A percentile compares a stretch with the other conserved stretches of the same genome.
Evolutionary conservation across 345 rosid species (phyloP).

Genomic region (Citrus sinensis): DVS_A1.0 CM039161.1:20373001-20373500

Average conservation of each 20-base stretch:
- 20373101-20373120: constrained; percentile 92
- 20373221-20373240: constrained; percentile 25
- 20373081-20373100: constrained; percentile 80
- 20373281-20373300: constrained; percentile 97
- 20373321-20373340: constrained; percentile 18
- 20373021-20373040: constrained; percentile 98
- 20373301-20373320: constrained; percentile 58
- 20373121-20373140: constrained; percentile 36
- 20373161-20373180: neutral
- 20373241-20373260: constrained; percentile 88
- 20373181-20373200: constrained; percentile 1
- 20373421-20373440: neutral
- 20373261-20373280: constrained; percentile 97
- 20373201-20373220: constrained; percentile 1
- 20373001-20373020: constrained; percentile 40
- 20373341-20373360: constrained; percentile 10
- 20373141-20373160: constrained; percentile 23
- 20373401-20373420: neutral
- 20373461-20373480: neutral
- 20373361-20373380: neutral
- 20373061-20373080: constrained; percentile 92
- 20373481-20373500: neutral
- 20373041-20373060: constrained; percentile 91
- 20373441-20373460: neutral
- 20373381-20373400: neutral